Evolutionary conservation across 2,329 filamentous ascomycete genomes (phyloP), one percentile per base, ranked within the genome.

Genomic region (Sporothrix luriei): DNA sequence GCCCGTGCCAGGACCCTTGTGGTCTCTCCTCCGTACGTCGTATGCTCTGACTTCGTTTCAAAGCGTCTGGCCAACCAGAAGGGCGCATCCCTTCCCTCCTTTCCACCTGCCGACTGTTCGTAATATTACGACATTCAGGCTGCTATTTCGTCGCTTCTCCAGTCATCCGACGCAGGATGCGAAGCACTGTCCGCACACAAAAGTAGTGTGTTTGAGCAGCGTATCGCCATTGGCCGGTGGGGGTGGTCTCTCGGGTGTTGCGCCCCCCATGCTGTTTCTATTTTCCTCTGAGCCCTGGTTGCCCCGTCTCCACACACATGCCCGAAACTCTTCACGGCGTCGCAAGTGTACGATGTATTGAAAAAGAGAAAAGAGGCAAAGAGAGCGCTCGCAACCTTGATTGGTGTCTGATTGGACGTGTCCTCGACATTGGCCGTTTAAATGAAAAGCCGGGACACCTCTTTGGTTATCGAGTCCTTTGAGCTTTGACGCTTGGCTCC

Each of bases 171-270:
- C 3, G 29, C 29, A 29, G 33, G 33, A 33, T 33, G 14, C 40
- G 40, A 43, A 43, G 40, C 9, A 16, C 40, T 16, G 40, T 43
- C 40, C 40, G 14, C 14, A 43, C 40, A 43, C 40, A 43, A 16
- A 7, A 16, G 24, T 69, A 54, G 69, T 69, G 67, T 71, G 68
- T 70, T 66, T 69, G 70, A 59, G 61, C 68, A 51, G 70, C 70
- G 65, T 70, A 68, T 71, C 68, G 66, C 70, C 65, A 71, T 71
- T 71, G 70, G 70, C 40, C 24, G n/a, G 70, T 65, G 67, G 64
- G 38, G 40, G 6, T 33, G 33, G 33, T 33, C 14, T 19, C n/a
- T 26, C 24, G 19, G 11, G 16, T 62, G 49, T 52, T 38, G 14
- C 49, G 10, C 40, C 38, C 7, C 38, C 68, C 24, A 40, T 57